Evolutionary conservation across 805 yeast genomes (phyloP).

Genomic region (Kodamaea kaohsiungensis): DNA sequence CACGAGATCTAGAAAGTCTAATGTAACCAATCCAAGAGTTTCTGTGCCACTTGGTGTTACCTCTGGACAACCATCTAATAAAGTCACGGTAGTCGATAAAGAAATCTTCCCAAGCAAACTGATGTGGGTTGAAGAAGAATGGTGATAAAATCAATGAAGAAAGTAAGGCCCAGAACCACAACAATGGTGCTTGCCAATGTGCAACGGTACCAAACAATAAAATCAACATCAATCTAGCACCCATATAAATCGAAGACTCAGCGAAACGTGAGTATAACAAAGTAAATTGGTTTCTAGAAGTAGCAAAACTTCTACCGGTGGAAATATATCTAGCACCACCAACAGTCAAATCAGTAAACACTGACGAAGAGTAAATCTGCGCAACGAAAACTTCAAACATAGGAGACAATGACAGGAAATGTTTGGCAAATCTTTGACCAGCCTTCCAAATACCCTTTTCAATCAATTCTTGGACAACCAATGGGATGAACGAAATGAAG

Average conservation of each 20-base stretch:
- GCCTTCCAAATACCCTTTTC: constrained; percentile 84
- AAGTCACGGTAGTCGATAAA: constrained; percentile 94
- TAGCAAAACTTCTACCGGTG: constrained; percentile 86
- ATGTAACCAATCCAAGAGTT: constrained; percentile 87
- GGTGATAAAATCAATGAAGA: constrained; percentile 90
- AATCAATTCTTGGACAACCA: constrained; percentile 74
- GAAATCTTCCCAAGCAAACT: constrained; percentile 94
- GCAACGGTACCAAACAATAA: constrained; percentile 72
- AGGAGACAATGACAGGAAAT: constrained; percentile 70
- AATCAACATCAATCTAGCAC: constrained; percentile 75
- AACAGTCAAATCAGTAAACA: constrained; percentile 68
- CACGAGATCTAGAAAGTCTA: constrained; percentile 78
- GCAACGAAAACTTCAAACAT: constrained; percentile 83
- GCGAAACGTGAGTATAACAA: constrained; percentile 77
- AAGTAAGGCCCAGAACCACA: constrained; percentile 97
- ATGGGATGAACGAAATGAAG: constrained; percentile 77
- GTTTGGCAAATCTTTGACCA: constrained; percentile 66
- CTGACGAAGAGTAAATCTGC: constrained; percentile 72
- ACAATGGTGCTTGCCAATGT: constrained; percentile 88
- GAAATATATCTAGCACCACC: constrained; percentile 90
- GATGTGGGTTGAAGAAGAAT: constrained; percentile 95
- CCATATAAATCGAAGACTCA: constrained; percentile 80
- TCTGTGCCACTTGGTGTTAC: constrained; percentile 86
- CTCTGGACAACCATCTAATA: constrained; percentile 88
- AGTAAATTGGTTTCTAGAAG: constrained; percentile 75